Conservation (phyloP, 805 yeast species). For the Ogataea pilisensis region DNA sequence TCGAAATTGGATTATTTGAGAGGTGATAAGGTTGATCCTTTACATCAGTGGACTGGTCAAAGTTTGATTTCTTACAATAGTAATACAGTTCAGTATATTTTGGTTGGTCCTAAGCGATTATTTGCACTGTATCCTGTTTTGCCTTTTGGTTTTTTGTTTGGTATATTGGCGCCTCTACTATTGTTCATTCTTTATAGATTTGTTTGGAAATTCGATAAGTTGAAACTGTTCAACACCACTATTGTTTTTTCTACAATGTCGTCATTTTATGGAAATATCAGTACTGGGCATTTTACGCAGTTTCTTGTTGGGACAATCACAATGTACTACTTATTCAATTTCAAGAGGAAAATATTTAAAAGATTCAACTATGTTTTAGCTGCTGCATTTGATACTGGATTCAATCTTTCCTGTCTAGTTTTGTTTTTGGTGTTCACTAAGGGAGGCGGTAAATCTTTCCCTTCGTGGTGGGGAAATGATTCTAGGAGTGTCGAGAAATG, state of each 20-base stretch:
- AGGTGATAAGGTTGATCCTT: constrained; percentile 35
- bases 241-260: constrained; percentile 47
- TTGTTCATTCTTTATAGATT: constrained; percentile 21
- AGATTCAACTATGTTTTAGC: constrained; percentile 45
- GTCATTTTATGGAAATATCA: constrained; percentile 44
- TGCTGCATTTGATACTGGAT: constrained; percentile 50
- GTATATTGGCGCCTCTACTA: constrained; percentile 35
- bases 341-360: constrained; percentile 37
- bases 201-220: constrained; percentile 7
- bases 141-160: constrained; percentile 42
- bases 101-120: constrained; percentile 43
- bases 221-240: constrained; percentile 42
- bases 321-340: constrained; percentile 41
- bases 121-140: constrained; percentile 39
- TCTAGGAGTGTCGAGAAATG: constrained; percentile 41
- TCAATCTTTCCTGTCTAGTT: constrained; percentile 38
- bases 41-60: constrained; percentile 53
- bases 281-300: constrained; percentile 45
- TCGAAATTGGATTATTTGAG: constrained; percentile 33
- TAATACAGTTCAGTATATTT: constrained; percentile 49
- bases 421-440: constrained; percentile 33
- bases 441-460: constrained; percentile 20
- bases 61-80: constrained; percentile 37
- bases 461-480: constrained; percentile 50
- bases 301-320: constrained; percentile 45